phyloP scores from a whole-genome alignment of 2,329 filamentous ascomycete species.

The Sarocladium strictum region DNA sequence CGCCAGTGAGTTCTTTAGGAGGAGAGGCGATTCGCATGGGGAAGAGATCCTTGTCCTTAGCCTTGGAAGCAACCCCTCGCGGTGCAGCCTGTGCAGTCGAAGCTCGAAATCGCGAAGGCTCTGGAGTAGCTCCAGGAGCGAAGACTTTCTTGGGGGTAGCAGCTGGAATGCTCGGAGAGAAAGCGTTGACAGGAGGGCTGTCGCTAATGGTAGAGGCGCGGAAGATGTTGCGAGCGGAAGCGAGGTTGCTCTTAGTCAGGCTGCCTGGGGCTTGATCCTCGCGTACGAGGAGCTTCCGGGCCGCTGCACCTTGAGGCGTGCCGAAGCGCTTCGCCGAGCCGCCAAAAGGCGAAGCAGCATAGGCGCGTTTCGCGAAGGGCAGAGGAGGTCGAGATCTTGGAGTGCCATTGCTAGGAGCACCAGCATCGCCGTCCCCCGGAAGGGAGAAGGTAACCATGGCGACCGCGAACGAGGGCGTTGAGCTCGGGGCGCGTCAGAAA shows the following conservation, averaged over 20 bases:
- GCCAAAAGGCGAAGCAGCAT: constrained; percentile 30
- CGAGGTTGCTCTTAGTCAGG: constrained; percentile 28
- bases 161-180: constrained; percentile 39
- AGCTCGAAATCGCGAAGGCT: constrained; percentile 36
- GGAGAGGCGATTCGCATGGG: constrained; percentile 54
- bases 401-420: constrained; percentile 25
- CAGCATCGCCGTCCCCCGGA: constrained; percentile 28
- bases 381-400: constrained; percentile 34
- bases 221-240: constrained; percentile 35
- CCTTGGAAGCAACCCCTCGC: constrained; percentile 43
- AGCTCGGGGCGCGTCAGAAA: background rate
- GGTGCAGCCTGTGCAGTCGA: constrained; percentile 41
- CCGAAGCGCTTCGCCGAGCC: constrained; percentile 26
- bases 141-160: constrained; percentile 44
- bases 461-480: background rate
- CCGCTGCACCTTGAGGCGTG: constrained; percentile 31
- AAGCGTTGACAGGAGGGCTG: constrained; percentile 26
- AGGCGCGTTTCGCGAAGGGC: constrained; percentile 37
- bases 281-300: constrained; percentile 29
- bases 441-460: constrained; percentile 34
- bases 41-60: constrained; percentile 47
- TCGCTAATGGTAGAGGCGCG: constrained; percentile 31
- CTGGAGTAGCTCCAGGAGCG: constrained; percentile 38
- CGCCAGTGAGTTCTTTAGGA: constrained; percentile 49
- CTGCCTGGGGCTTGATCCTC: constrained; percentile 29